Evolutionary conservation across 768 basidiomycete species (phyloP).

Genomic region (Glaciozyma antarctica): DNA sequence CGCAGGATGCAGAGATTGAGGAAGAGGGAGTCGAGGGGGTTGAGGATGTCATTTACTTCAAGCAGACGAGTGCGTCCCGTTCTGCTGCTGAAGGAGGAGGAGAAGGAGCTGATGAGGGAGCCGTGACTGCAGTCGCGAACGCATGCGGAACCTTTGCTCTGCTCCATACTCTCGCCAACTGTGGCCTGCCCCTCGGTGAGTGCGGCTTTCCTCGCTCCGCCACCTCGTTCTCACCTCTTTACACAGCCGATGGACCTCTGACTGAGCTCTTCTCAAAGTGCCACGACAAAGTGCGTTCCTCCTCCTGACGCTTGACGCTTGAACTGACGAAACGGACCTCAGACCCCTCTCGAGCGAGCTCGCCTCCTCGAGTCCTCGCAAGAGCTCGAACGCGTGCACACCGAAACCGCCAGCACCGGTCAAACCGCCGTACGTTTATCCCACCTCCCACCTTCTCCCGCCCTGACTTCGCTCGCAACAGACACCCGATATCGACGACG

Average conservation of each 20-base stretch:
- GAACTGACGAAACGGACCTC: not conserved
- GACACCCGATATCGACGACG: conserved; percentile 53
- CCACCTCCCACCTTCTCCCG: conserved; percentile 38
- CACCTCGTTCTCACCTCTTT: not conserved
- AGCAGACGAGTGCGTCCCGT: conserved; percentile 49
- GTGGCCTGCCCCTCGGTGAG: conserved; percentile 48
- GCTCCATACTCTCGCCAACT: conserved; percentile 70
- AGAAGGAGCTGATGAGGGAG: not conserved
- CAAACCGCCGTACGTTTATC: conserved; percentile 47
- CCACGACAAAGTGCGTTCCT: conserved; percentile 17
- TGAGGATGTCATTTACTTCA: conserved; percentile 70
- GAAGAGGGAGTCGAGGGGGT: conserved; percentile 49
- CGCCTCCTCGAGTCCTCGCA: conserved; percentile 10
- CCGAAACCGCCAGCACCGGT: conserved; percentile 13
- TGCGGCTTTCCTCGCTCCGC: not conserved
- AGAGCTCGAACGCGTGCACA: conserved; percentile 22
- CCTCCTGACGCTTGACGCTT: not conserved
- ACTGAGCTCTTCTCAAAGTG: conserved; percentile 19
- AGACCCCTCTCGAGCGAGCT: conserved; percentile 24
- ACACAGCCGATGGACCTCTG: conserved; percentile 24
- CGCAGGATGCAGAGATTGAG: conserved; percentile 54
- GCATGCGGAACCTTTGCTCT: conserved; percentile 84
- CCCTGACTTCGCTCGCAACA: conserved; percentile 56
- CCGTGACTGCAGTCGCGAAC: conserved; percentile 48
- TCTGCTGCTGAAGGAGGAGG: not conserved